Conservation (phyloP, 208 protist species). For the Trypanosoma congolense region DNA sequence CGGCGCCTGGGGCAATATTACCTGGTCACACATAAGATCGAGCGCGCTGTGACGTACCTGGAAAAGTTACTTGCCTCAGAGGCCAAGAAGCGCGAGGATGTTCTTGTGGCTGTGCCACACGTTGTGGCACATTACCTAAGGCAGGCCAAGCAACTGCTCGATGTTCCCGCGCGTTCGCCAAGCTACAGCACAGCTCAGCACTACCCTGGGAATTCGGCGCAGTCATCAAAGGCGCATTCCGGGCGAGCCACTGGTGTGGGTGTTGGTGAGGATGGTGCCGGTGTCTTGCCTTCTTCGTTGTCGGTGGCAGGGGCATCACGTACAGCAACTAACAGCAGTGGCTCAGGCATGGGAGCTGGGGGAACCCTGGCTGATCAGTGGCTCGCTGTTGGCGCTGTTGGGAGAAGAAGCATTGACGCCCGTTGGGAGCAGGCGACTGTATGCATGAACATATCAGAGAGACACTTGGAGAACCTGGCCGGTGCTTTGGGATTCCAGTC, state of each 20-base stretch:
- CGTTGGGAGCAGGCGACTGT: constrained; percentile 26
- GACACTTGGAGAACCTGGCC: constrained; percentile 23
- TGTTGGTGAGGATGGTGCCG: background rate
- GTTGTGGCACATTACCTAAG: constrained; percentile 58
- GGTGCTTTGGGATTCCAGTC: constrained; percentile 11
- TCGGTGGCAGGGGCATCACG: constrained; percentile 1
- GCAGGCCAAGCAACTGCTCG: constrained; percentile 43
- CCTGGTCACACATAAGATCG: constrained; percentile 34
- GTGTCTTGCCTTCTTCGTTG: background rate
- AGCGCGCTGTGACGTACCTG: constrained; percentile 58
- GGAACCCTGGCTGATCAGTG: constrained; percentile 16
- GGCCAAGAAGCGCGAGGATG: constrained; percentile 36
- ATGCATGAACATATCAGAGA: constrained; percentile 17
- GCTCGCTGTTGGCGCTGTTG: constrained; percentile 8
- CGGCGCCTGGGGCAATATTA: constrained; percentile 64
- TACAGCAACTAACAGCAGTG: background rate
- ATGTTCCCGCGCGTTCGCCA: constrained; percentile 39
- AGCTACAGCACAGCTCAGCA: constrained; percentile 36
- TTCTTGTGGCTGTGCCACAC: constrained; percentile 58
- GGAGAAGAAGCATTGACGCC: constrained; percentile 9
- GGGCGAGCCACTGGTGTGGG: background rate
- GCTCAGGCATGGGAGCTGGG: background rate
- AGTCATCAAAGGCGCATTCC: background rate
- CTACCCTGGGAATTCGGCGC: background rate
- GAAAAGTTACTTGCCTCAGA: constrained; percentile 49